These are phyloP conservation scores for Pistacia vera DNA, from an alignment of 345 rosid species.

Conservation along the genomic window DNA sequence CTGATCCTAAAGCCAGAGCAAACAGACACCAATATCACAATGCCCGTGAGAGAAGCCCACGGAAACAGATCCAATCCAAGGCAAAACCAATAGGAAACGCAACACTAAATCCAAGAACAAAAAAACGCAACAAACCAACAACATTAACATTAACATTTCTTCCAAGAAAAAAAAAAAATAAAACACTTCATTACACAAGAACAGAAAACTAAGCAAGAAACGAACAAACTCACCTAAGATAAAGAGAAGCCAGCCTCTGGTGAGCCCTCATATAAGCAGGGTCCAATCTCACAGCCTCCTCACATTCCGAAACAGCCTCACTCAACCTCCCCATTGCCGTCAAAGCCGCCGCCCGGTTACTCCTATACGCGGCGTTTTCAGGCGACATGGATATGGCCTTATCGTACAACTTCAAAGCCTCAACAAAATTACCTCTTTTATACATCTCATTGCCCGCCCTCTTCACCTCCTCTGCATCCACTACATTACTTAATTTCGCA, in stretches of 20 bases:
- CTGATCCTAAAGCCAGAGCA: neutral
- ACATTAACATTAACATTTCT: neutral
- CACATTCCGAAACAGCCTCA: slow-evolving; percentile 85
- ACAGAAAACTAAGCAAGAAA: neutral
- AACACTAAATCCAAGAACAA: slow-evolving; percentile 1
- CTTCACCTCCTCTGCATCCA: slow-evolving; percentile 77
- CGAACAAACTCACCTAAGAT: slow-evolving; percentile 56
- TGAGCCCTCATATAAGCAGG: slow-evolving; percentile 74
- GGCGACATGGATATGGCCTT: slow-evolving; percentile 77
- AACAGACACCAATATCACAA: slow-evolving; percentile 11
- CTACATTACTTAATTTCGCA: slow-evolving; percentile 21
- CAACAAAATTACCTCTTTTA: slow-evolving; percentile 62
- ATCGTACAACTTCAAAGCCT: slow-evolving; percentile 74
- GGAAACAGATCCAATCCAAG: slow-evolving; percentile 13
- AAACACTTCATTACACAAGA: neutral
- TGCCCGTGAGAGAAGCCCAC: neutral
- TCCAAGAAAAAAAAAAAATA: neutral
- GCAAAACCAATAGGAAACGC: slow-evolving; percentile 19
- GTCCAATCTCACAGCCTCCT: slow-evolving; percentile 83
- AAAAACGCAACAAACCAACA: neutral
- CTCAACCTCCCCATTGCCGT: slow-evolving; percentile 64
- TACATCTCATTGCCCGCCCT: slow-evolving; percentile 83
- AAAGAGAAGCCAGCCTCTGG: slow-evolving; percentile 79
- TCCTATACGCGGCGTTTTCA: slow-evolving; percentile 68
- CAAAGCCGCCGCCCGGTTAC: slow-evolving; percentile 91